Percentiles rank a stretch among this genome's conserved stretches.
phyloP scores from a whole-genome alignment of 805 yeast species.

The Metschnikowia lachancei region DNA sequence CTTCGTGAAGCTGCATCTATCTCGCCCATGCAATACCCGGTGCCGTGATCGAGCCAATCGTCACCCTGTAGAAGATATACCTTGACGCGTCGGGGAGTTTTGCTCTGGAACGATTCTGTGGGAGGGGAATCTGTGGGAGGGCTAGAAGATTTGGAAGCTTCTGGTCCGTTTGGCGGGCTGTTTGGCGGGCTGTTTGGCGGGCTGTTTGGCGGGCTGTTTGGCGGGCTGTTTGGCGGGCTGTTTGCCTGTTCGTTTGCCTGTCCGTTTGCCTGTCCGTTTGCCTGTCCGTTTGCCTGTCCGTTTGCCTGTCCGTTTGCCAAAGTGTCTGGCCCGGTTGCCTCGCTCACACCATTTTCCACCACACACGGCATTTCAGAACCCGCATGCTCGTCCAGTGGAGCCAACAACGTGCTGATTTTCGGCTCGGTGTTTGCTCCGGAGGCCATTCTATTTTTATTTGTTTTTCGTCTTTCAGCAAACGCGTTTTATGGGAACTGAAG shows the following conservation, averaged over 20 bases:
- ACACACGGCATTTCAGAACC: too few relatives aligned
- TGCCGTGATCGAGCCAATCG: constrained; percentile 89
- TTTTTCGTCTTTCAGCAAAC: too few relatives aligned
- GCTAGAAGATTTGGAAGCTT: too few relatives aligned
- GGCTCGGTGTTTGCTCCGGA: constrained; percentile 2
- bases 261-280: too few relatives aligned
- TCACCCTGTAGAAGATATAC: constrained; percentile 81
- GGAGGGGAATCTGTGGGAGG: too few relatives aligned
- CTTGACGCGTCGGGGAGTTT: constrained; percentile 73
- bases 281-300: too few relatives aligned
- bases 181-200: background rate
- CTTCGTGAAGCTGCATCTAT: constrained; percentile 28
- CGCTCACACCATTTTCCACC: too few relatives aligned
- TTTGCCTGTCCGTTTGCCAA: too few relatives aligned
- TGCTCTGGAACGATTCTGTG: constrained; percentile 12
- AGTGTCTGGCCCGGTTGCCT: too few relatives aligned
- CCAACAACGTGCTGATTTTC: constrained; percentile 5
- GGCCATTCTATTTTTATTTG: background rate
- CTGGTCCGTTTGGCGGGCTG: background rate
- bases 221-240: background rate
- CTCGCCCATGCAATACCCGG: constrained; percentile 85
- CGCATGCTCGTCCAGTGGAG: background rate
- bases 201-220: background rate
- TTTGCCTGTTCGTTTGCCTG: too few relatives aligned
- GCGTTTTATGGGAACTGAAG: too few relatives aligned